Evolutionary conservation across 371 early-diverging fungal genomes (phyloP).

Genomic region (Mortierella sp.): DNA sequence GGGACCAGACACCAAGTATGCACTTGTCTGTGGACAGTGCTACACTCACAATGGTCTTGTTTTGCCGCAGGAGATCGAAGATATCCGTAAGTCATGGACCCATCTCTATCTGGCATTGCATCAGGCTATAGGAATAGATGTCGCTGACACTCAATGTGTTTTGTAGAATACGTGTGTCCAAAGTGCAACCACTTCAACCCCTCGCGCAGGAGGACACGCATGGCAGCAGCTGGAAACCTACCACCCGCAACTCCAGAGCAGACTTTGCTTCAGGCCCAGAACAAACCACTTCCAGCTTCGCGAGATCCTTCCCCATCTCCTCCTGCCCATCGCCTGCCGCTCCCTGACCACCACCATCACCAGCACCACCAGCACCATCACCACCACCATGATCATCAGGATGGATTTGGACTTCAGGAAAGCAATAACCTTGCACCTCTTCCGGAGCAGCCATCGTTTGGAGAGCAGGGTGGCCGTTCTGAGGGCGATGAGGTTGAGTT

Average conservation of each 20-base stretch:
- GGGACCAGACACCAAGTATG: constrained; percentile 86
- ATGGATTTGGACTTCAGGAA: constrained; percentile 11
- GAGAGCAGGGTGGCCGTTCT: constrained; percentile 14
- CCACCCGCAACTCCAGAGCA: constrained; percentile 20
- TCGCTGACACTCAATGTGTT: no score
- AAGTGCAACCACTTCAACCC: constrained; percentile 63
- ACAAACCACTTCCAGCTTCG: constrained; percentile 31
- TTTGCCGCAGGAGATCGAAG: constrained; percentile 81
- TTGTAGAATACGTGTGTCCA: constrained; percentile 61
- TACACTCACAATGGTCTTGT: constrained; percentile 93
- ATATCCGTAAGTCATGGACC: constrained; percentile 65
- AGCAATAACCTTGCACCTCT: constrained; percentile 12
- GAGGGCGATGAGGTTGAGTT: constrained; percentile 39
- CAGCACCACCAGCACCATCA: constrained; percentile 24
- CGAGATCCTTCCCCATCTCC: constrained; percentile 43
- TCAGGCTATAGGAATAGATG: no score
- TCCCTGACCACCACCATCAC: constrained; percentile 8
- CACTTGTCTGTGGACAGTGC: constrained; percentile 91
- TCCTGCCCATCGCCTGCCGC: constrained; percentile 19
- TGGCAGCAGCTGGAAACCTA: constrained; percentile 11
- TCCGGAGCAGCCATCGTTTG: not conserved
- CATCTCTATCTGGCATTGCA: no score
- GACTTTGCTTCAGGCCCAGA: constrained; percentile 33
- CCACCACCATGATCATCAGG: constrained; percentile 1
- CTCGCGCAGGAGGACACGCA: constrained; percentile 40